Percentiles rank a stretch among this genome's conserved stretches.
Evolutionary conservation across 2,329 filamentous ascomycete genomes (phyloP).

Genomic region (Xylariaceae sp.): DNA sequence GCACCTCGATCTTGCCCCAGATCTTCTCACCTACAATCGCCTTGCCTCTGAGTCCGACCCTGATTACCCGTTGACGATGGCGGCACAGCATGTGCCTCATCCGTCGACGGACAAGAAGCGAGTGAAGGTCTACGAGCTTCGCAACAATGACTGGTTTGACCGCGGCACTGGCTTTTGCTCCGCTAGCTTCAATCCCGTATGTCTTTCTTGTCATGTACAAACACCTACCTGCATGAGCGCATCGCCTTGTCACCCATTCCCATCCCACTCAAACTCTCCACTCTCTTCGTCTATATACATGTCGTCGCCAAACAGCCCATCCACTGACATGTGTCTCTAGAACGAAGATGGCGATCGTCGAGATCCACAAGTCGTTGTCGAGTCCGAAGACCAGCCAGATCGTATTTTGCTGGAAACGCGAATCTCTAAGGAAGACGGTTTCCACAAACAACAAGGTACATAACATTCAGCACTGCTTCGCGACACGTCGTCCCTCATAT

Average conservation of each 20-base stretch:
- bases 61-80: conserved; percentile 62
- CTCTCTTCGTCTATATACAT: too few species aligned
- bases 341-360: conserved; percentile 60
- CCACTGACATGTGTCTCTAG: conserved; percentile 33
- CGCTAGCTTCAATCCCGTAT: conserved; percentile 69
- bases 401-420: conserved; percentile 82
- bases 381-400: conserved; percentile 87
- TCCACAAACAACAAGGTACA: conserved; percentile 95
- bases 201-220: conserved; percentile 31
- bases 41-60: conserved; percentile 50
- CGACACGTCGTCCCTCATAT: too few species aligned
- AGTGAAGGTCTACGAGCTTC: conserved; percentile 98
- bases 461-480: conserved; percentile 15
- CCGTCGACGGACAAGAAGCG: conserved; percentile 64
- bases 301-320: too few species aligned
- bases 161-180: conserved; percentile 93
- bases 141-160: conserved; percentile 99
- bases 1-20: conserved; percentile 53
- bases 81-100: conserved; percentile 67
- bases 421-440: conserved; percentile 90
- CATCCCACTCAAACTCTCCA: conserved; percentile 4
- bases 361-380: conserved; percentile 82
- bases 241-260: conserved; percentile 3
- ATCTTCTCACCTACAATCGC: conserved; percentile 47
- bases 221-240: conserved; percentile 4